A percentile compares a stretch with the other conserved stretches of the same genome.
phyloP scores from a whole-genome alignment of 75 land plant genomes.

The Cupressus sempervirens region DNA sequence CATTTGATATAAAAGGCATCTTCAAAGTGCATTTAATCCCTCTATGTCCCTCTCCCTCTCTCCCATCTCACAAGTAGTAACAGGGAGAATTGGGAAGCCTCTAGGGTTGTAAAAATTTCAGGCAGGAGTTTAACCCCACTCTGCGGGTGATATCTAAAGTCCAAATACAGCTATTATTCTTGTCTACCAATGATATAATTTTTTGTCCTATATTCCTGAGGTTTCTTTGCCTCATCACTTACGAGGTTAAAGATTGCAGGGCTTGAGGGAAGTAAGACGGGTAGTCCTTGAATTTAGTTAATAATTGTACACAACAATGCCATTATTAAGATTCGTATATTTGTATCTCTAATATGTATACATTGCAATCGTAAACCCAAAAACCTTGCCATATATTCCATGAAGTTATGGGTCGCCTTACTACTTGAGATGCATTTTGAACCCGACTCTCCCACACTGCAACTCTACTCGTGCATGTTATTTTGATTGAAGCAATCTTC shows the following conservation, averaged over 20 bases:
- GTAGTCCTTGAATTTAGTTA: not conserved
- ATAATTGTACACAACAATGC: not conserved
- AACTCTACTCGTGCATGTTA: not conserved
- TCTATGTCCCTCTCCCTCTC: too few species aligned
- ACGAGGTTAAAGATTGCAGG: not conserved
- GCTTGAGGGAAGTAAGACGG: not conserved
- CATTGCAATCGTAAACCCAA: not conserved
- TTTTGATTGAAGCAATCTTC: not conserved
- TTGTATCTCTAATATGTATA: not conserved
- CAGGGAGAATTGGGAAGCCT: too few species aligned
- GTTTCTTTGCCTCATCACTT: not conserved
- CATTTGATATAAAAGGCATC: not conserved
- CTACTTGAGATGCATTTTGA: not conserved
- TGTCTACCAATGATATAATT: too few species aligned
- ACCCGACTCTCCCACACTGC: not conserved
- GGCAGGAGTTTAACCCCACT: too few species aligned
- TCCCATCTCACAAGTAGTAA: too few species aligned
- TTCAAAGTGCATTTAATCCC: not conserved
- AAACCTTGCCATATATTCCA: not conserved
- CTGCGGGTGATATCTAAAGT: too few species aligned
- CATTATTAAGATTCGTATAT: not conserved
- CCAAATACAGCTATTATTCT: too few species aligned
- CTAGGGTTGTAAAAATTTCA: too few species aligned
- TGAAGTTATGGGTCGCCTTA: not conserved
- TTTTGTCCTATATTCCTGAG: too few species aligned